These are phyloP conservation scores for Ceriops tagal DNA, from an alignment of 345 rosid genomes.

Conservation along the genomic window DNA sequence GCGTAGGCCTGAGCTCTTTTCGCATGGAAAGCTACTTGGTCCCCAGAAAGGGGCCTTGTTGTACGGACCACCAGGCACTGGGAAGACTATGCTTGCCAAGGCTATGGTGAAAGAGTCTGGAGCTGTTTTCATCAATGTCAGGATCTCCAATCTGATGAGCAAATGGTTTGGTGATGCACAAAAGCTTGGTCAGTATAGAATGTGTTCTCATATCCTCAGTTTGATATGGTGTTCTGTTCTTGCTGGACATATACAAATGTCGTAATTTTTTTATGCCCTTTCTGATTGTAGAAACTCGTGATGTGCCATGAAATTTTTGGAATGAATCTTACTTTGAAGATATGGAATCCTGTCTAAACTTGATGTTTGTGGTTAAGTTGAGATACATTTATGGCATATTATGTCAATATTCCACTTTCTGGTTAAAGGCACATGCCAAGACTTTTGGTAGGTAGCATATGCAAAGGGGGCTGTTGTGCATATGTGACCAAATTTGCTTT, in stretches of 20 bases:
- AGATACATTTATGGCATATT: too few species aligned
- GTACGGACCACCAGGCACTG: conserved; percentile 96
- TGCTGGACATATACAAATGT: too few species aligned
- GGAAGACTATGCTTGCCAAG: conserved; percentile 99
- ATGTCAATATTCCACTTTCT: too few species aligned
- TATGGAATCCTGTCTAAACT: not conserved
- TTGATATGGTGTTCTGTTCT: not conserved
- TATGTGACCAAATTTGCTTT: too few species aligned
- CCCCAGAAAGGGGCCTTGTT: conserved; percentile 93
- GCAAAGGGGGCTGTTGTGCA: too few species aligned
- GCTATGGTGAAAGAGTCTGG: conserved; percentile 97
- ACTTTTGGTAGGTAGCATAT: too few species aligned
- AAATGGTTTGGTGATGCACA: conserved; percentile 99
- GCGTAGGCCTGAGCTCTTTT: conserved; percentile 83
- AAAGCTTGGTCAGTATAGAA: conserved; percentile 71
- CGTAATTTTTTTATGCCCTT: too few species aligned
- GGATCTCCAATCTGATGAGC: conserved; percentile 94
- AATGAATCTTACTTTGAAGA: not conserved
- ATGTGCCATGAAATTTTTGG: not conserved
- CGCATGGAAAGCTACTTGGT: conserved; percentile 88
- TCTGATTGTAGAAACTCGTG: not conserved
- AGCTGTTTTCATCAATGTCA: conserved; percentile 90
- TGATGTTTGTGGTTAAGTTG: not conserved
- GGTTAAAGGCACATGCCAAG: too few species aligned
- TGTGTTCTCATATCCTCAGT: not conserved